Evolutionary conservation across 345 rosid genomes (phyloP).

Genomic region (Citrus trifoliata): DNA sequence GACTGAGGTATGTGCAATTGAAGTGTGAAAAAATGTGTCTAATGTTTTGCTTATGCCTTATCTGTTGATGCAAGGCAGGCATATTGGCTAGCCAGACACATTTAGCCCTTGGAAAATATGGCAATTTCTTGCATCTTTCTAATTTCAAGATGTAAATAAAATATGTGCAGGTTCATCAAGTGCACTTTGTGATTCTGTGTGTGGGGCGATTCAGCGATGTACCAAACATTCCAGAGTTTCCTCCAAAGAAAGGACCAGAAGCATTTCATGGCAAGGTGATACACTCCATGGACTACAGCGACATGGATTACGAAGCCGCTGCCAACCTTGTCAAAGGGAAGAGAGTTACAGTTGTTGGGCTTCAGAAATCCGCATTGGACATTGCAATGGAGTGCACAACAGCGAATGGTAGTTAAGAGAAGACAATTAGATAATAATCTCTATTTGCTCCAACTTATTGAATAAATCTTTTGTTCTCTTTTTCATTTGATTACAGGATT

Average conservation of each 20-base stretch:
- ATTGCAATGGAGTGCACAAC: slow-evolving; percentile 40
- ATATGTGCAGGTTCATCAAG: slow-evolving; percentile 24
- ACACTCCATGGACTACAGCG: slow-evolving; percentile 41
- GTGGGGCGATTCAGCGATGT: slow-evolving; percentile 28
- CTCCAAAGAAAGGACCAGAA: slow-evolving; percentile 37
- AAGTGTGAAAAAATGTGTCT: neutral
- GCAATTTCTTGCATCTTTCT: neutral
- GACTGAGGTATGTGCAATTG: slow-evolving; percentile 8
- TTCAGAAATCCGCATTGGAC: slow-evolving; percentile 40
- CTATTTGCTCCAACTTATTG: neutral
- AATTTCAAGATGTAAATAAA: neutral
- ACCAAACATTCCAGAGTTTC: slow-evolving; percentile 41
- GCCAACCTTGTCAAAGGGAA: slow-evolving; percentile 23
- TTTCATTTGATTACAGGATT: slow-evolving; percentile 20
- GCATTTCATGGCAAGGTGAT: slow-evolving; percentile 43
- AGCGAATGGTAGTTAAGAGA: slow-evolving; percentile 25
- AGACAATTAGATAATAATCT: neutral
- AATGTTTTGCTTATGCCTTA: neutral
- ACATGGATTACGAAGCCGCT: slow-evolving; percentile 16
- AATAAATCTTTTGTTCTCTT: neutral
- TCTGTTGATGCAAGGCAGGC: neutral
- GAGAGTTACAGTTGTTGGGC: slow-evolving; percentile 36
- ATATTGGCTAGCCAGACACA: neutral
- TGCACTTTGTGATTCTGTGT: slow-evolving; percentile 38
- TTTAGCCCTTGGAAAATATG: neutral